Evolutionary conservation across 1,284 basidiomycete genomes (phyloP).

Genomic region (Malassezia sympodialis): DNA sequence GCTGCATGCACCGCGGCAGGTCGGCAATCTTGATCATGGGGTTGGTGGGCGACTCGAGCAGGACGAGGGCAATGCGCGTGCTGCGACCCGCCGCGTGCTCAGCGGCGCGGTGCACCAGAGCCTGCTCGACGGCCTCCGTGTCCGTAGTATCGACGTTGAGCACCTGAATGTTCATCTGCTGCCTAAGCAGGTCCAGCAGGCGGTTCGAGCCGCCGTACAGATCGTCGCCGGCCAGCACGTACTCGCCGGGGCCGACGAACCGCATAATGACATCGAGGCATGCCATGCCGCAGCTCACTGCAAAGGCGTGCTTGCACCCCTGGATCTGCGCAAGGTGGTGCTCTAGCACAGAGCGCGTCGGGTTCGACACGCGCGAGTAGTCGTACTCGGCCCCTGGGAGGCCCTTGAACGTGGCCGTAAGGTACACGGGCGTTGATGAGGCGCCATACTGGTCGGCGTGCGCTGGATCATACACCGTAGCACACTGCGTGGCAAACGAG

Average conservation of each 20-base stretch:
- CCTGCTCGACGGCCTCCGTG: slow-evolving; percentile 50
- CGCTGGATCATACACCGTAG: slow-evolving; percentile 71
- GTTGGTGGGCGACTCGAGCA: slow-evolving; percentile 95
- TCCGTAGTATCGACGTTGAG: slow-evolving; percentile 90
- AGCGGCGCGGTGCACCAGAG: slow-evolving; percentile 26
- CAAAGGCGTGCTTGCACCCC: slow-evolving; percentile 63
- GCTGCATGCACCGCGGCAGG: slow-evolving; percentile 54
- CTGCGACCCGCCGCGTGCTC: slow-evolving; percentile 27
- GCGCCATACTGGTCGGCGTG: slow-evolving; percentile 94
- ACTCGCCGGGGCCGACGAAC: slow-evolving; percentile 82
- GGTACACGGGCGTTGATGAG: slow-evolving; percentile 91
- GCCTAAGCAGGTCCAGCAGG: slow-evolving; percentile 77
- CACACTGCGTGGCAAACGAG: slow-evolving; percentile 67
- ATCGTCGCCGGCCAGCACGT: slow-evolving; percentile 92
- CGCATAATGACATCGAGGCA: slow-evolving; percentile 91
- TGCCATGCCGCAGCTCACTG: slow-evolving; percentile 94
- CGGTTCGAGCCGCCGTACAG: slow-evolving; percentile 97
- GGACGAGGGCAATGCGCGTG: slow-evolving; percentile 45
- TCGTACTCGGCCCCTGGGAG: slow-evolving; percentile 73
- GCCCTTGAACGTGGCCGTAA: slow-evolving; percentile 96
- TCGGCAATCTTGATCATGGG: slow-evolving; percentile 93
- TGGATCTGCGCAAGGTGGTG: slow-evolving; percentile 44
- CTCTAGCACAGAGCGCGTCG: slow-evolving; percentile 59
- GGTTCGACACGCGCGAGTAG: slow-evolving; percentile 90
- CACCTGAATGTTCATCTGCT: slow-evolving; percentile 76